Base-by-base conservation (phyloP, 257 asterid species). In the Cordia subcordata region DNA sequence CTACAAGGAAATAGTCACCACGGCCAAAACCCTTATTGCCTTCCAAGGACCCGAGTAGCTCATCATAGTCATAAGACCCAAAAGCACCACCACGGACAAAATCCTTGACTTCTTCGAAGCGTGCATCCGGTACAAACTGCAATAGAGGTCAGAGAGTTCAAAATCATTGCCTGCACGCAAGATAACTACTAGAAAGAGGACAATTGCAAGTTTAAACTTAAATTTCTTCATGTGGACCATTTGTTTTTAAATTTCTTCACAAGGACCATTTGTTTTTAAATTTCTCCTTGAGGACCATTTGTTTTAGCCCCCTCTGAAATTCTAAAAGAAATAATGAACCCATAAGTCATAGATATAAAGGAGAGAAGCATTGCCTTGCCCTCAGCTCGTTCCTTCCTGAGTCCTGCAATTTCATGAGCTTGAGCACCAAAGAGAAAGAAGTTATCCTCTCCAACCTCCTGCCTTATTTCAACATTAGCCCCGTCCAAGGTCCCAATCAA, bases 351-450 rank as follows among this genome's bases (percentile, higher is more conserved):
- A 42, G 16, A 53, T n/a, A n/a, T n/a, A 27, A 35, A 55, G 42
- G 55, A 63, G 53, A 38, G 45, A 53, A 13, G 60, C 63, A 45
- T 77, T 39, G 82, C 95, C 94, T 83, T 75, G 74, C 96, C 95
- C 63, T 73, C 91, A 13, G 94, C 87, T 78, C 94, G 80, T 72
- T 85, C 95, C 73, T 80, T 74, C 44, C 96, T 67, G 66, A 88
- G 94, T 23, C 71, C 79, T 33, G 88, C 84, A 67, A 88, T 83
- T 72, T 88, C 95, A 37, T 79, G 90, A 73, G 96, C 96, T 67
- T 76, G 61, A 64, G 96, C 95, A n/a, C 95, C 96, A 47, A 88
- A 88, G 59, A 88, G 85, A 81, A 88, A 88, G 66, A 88, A 88
- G 66, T 88, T 88, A 18, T 78, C 95, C 47, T 88, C 90, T 35